These are phyloP conservation scores for Xylaria venustula DNA, from an alignment of 495 filamentous ascomycete genomes.

Conservation along the genomic window DNA sequence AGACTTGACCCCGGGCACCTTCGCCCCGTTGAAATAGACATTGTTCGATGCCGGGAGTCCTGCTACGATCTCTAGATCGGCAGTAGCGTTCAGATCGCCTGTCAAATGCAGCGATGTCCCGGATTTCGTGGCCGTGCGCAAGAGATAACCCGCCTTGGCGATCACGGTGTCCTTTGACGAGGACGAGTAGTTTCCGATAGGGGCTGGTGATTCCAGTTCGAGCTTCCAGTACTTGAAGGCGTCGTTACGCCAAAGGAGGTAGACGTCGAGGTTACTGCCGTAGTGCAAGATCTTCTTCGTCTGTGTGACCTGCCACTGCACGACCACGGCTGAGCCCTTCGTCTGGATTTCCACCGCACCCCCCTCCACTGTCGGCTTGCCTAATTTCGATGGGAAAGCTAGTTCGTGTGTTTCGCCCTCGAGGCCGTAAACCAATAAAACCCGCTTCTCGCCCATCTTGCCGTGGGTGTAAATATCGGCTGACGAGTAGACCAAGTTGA, in stretches of 20 bases:
- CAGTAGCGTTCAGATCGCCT: slow-evolving; percentile 67
- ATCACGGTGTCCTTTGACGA: slow-evolving; percentile 44
- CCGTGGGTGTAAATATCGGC: slow-evolving; percentile 70
- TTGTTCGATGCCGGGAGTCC: not conserved
- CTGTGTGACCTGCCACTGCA: slow-evolving; percentile 15
- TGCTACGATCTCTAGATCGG: slow-evolving; percentile 22
- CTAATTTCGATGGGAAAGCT: slow-evolving; percentile 39
- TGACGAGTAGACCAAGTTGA: slow-evolving; percentile 68
- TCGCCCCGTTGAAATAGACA: slow-evolving; percentile 8
- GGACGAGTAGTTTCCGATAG: slow-evolving; percentile 1
- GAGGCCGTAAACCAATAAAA: slow-evolving; percentile 70
- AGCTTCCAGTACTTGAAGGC: slow-evolving; percentile 30
- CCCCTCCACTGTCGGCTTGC: slow-evolving; percentile 49
- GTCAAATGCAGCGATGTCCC: slow-evolving; percentile 54
- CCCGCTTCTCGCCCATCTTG: slow-evolving; percentile 40
- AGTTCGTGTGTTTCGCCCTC: slow-evolving; percentile 70
- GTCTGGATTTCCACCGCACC: slow-evolving; percentile 18
- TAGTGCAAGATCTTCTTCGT: slow-evolving; percentile 45
- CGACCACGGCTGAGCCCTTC: slow-evolving; percentile 19
- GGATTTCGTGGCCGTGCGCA: slow-evolving; percentile 55
- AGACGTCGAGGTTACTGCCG: slow-evolving; percentile 47
- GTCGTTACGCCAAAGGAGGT: slow-evolving; percentile 40
- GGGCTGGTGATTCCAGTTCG: slow-evolving; percentile 23
- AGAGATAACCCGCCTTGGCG: slow-evolving; percentile 66
- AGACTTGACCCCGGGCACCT: not conserved